Conservation (phyloP, 345 rosid species). For the Chamaenerion angustifolium region DNA sequence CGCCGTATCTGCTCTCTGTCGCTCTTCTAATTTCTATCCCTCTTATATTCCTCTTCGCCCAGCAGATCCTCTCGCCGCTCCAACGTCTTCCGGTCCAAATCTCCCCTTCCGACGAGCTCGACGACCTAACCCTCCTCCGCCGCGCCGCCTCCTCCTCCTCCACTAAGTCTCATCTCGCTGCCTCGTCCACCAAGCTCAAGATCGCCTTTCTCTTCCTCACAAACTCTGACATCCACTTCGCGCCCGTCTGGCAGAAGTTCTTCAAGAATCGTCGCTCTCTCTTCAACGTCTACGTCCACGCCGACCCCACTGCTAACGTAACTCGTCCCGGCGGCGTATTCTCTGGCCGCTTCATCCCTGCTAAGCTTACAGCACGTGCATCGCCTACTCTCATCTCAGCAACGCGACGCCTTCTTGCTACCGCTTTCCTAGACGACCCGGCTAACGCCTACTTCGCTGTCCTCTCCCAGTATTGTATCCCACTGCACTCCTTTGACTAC, state of each 20-base stretch:
- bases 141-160: slow-evolving; percentile 22
- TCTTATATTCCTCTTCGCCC: slow-evolving; percentile 22
- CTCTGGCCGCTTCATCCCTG: slow-evolving; percentile 27
- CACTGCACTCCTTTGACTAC: slow-evolving; percentile 69
- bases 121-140: slow-evolving; percentile 50
- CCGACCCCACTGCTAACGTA: slow-evolving; percentile 58
- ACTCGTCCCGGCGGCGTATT: slow-evolving; percentile 40
- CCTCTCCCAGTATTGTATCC: slow-evolving; percentile 73
- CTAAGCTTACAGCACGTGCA: slow-evolving; percentile 69
- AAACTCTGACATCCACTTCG: slow-evolving; percentile 74
- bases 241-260: slow-evolving; percentile 74
- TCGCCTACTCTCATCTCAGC: slow-evolving; percentile 90
- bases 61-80: slow-evolving; percentile 24
- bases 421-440: slow-evolving; percentile 78
- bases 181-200: slow-evolving; percentile 40
- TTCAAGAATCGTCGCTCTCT: slow-evolving; percentile 23
- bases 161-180: slow-evolving; percentile 38
- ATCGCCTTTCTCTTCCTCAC: slow-evolving; percentile 89
- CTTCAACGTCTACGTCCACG: slow-evolving; percentile 80
- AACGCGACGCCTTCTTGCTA: slow-evolving; percentile 78
- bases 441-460: slow-evolving; percentile 73
- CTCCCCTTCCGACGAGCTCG: slow-evolving; percentile 59
- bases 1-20: slow-evolving; percentile 1
- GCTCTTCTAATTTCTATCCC: slow-evolving; percentile 36
- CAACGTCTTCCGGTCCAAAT: slow-evolving; percentile 45